Percentiles rank a stretch among this genome's conserved stretches.
These are phyloP conservation scores for Orbilia oligospora DNA, from an alignment of 2,329 filamentous ascomycete genomes.

Conservation along the genomic window DNA sequence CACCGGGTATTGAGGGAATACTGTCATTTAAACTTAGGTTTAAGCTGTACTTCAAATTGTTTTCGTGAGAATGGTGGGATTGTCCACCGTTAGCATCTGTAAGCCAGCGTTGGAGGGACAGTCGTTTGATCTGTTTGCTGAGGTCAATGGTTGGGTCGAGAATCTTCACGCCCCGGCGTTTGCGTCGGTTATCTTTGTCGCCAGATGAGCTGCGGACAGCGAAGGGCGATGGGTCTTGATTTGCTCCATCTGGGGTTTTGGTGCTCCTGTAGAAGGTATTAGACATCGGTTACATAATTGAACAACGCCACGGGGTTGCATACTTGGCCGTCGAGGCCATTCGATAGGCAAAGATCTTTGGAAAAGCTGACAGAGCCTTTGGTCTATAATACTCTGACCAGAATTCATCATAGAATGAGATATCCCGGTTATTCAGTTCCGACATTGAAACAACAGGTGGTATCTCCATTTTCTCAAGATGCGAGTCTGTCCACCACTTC, in stretches of 20 bases:
- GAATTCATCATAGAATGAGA: slow-evolving; percentile 70
- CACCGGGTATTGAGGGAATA: slow-evolving; percentile 46
- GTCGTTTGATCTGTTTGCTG: slow-evolving; percentile 66
- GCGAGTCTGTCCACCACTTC: slow-evolving; percentile 84
- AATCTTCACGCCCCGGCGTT: slow-evolving; percentile 40
- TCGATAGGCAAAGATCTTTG: slow-evolving; percentile 91
- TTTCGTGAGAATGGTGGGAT: slow-evolving; percentile 68
- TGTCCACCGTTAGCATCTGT: slow-evolving; percentile 66
- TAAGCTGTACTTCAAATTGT: slow-evolving; percentile 56
- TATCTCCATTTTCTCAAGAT: slow-evolving; percentile 75
- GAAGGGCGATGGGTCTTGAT: slow-evolving; percentile 89
- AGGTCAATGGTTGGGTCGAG: slow-evolving; percentile 45
- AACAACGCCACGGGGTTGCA: slow-evolving; percentile 75
- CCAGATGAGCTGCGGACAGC: slow-evolving; percentile 67
- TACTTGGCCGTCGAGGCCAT: slow-evolving; percentile 91
- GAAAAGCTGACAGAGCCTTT: slow-evolving; percentile 85
- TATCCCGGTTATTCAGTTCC: slow-evolving; percentile 61
- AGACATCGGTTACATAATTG: neutral
- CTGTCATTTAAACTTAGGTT: slow-evolving; percentile 55
- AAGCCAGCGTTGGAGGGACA: slow-evolving; percentile 76
- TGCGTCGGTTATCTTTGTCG: slow-evolving; percentile 45
- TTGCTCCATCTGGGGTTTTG: slow-evolving; percentile 81
- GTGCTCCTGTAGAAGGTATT: slow-evolving; percentile 69
- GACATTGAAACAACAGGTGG: slow-evolving; percentile 67
- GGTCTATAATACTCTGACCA: slow-evolving; percentile 98